phyloP scores from a whole-genome alignment of 768 basidiomycete genomes.

The Phylloporus sp. region DNA sequence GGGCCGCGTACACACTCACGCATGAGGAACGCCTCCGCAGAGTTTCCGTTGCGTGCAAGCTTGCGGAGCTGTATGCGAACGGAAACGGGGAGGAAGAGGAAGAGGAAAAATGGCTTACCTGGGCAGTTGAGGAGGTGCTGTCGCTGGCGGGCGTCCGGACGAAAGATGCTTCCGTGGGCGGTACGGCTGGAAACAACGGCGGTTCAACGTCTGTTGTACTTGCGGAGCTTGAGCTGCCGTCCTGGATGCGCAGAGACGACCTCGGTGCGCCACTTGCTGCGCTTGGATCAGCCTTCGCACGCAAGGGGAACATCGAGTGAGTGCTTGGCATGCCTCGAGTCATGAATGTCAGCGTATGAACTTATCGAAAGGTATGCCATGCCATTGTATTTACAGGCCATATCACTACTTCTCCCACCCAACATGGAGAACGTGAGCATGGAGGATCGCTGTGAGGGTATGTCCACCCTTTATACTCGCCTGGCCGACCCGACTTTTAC shows the following conservation, averaged over 20 bases:
- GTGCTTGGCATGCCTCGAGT: background rate
- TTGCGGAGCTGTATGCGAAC: conserved; percentile 37
- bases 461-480: background rate
- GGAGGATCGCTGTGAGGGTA: conserved; percentile 61
- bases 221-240: conserved; percentile 51
- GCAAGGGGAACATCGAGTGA: conserved; percentile 45
- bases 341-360: background rate
- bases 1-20: conserved; percentile 27
- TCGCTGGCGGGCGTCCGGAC: conserved; percentile 19
- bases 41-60: conserved; percentile 42
- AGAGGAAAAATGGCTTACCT: conserved; percentile 42
- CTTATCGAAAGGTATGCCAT: conserved; percentile 48
- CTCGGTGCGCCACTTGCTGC: conserved; percentile 66
- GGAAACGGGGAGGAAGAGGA: conserved; percentile 28
- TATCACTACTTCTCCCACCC: conserved; percentile 53
- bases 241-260: conserved; percentile 56
- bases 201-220: conserved; percentile 29
- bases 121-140: conserved; percentile 42
- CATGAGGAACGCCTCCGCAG: conserved; percentile 39
- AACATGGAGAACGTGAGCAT: conserved; percentile 23
- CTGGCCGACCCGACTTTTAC: background rate
- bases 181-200: background rate
- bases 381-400: conserved; percentile 61
- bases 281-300: conserved; percentile 56
- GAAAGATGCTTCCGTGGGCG: background rate